phyloP scores from a whole-genome alignment of 495 filamentous ascomycete species.

The Penicillium herquei region DNA sequence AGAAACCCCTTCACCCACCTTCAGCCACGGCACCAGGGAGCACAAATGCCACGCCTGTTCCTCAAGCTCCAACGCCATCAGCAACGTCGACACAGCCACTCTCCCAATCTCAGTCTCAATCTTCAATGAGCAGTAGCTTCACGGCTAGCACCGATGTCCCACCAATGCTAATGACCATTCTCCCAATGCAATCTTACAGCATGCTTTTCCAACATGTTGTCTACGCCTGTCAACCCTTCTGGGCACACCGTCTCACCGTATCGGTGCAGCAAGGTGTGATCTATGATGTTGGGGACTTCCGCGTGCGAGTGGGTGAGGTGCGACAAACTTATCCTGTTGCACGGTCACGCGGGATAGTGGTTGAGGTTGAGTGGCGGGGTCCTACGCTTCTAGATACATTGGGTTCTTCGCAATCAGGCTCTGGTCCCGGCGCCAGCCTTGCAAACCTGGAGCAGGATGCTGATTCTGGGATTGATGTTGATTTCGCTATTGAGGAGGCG shows the following conservation, averaged over 20 bases:
- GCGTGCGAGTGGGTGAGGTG: slow-evolving; percentile 45
- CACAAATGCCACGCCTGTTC: neutral
- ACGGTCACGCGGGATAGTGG: slow-evolving; percentile 39
- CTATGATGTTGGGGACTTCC: slow-evolving; percentile 47
- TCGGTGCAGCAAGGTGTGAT: slow-evolving; percentile 38
- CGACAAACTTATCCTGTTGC: slow-evolving; percentile 39
- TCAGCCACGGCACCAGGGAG: neutral
- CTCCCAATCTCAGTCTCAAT: neutral
- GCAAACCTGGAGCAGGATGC: slow-evolving; percentile 11
- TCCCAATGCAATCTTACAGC: slow-evolving; percentile 31
- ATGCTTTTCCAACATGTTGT: slow-evolving; percentile 45
- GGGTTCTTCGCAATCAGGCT: slow-evolving; percentile 1
- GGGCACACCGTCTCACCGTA: slow-evolving; percentile 43
- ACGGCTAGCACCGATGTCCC: slow-evolving; percentile 1
- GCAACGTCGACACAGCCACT: neutral
- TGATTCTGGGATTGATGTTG: slow-evolving; percentile 32
- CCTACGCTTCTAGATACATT: slow-evolving; percentile 38
- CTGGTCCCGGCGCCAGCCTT: neutral
- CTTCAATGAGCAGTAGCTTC: neutral
- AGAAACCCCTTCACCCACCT: slow-evolving; percentile 15
- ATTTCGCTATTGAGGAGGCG: slow-evolving; percentile 34
- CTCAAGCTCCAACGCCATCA: neutral
- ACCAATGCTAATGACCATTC: slow-evolving; percentile 42
- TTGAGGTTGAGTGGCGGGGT: slow-evolving; percentile 45
- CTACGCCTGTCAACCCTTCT: slow-evolving; percentile 46